phyloP scores from a whole-genome alignment of 2,329 filamentous ascomycete species.

The Monosporascus ibericus region DNA sequence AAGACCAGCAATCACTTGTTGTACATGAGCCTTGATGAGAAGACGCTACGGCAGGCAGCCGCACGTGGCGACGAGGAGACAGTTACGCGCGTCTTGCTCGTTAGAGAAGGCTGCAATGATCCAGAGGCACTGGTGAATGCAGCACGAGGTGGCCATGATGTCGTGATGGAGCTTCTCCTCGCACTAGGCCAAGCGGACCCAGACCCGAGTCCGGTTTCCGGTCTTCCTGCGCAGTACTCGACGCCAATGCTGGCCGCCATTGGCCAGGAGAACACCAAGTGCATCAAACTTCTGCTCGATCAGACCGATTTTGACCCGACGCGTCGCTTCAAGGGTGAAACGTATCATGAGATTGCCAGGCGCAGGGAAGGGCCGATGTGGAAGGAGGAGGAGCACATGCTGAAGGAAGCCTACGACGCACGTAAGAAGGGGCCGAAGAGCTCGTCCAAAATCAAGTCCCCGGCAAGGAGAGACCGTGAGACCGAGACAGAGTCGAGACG shows the following conservation, averaged over 20 bases:
- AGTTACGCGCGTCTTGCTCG: conserved; percentile 54
- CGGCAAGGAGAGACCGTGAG: conserved; percentile 34
- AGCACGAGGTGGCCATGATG: conserved; percentile 83
- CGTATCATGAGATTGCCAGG: conserved; percentile 82
- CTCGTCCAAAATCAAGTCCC: conserved; percentile 43
- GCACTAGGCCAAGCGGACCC: conserved; percentile 60
- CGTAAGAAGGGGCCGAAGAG: conserved; percentile 49
- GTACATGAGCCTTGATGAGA: conserved; percentile 58
- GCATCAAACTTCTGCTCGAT: conserved; percentile 72
- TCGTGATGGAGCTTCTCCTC: conserved; percentile 73
- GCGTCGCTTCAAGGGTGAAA: conserved; percentile 65
- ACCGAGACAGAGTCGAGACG: conserved; percentile 37
- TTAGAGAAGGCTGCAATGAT: conserved; percentile 60
- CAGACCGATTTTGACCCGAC: conserved; percentile 79
- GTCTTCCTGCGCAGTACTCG: conserved; percentile 62
- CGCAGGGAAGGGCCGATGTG: conserved; percentile 80
- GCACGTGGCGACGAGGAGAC: conserved; percentile 57
- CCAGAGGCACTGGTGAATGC: conserved; percentile 85
- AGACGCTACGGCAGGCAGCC: conserved; percentile 54
- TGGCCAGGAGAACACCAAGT: conserved; percentile 78
- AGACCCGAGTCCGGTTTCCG: conserved; percentile 62
- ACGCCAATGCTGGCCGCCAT: conserved; percentile 95
- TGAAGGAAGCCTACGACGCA: conserved; percentile 70
- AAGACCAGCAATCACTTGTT: conserved; percentile 60
- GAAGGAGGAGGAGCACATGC: conserved; percentile 77